These are phyloP conservation scores for Nematocida sp. DNA, from an alignment of 371 early-diverging fungal genomes.

Conservation along the genomic window DNA sequence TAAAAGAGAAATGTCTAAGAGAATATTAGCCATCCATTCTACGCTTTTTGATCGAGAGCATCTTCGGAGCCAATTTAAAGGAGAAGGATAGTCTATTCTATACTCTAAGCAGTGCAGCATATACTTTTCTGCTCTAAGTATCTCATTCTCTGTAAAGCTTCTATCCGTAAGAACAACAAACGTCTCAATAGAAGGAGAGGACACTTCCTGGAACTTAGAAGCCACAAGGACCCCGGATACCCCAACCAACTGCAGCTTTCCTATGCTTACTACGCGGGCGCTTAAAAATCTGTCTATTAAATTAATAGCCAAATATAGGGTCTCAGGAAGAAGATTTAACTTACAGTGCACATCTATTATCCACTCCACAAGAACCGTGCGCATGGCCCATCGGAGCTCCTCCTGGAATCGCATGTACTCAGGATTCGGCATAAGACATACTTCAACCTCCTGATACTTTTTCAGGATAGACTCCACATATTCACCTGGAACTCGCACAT, in stretches of 20 bases:
- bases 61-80: constrained; percentile 64
- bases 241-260: constrained; percentile 90
- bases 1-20: constrained; percentile 83
- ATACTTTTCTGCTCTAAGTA: constrained; percentile 66
- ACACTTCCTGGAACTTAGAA: constrained; percentile 89
- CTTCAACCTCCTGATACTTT: constrained; percentile 38
- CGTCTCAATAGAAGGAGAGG: constrained; percentile 64
- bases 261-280: constrained; percentile 72
- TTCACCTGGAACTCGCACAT: constrained; percentile 52
- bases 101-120: constrained; percentile 65
- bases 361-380: constrained; percentile 81
- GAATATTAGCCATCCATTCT: constrained; percentile 81
- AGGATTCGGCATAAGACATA: neutral
- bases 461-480: constrained; percentile 49
- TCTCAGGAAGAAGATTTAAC: constrained; percentile 84
- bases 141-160: constrained; percentile 60
- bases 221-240: constrained; percentile 83
- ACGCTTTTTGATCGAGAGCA: constrained; percentile 68
- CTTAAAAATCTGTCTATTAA: constrained; percentile 91
- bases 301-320: constrained; percentile 83
- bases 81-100: constrained; percentile 59
- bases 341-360: constrained; percentile 81
- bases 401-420: constrained; percentile 76
- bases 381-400: constrained; percentile 84
- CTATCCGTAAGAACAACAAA: constrained; percentile 59